These are phyloP conservation scores for Phytophthora vignae DNA, from an alignment of 352 stramenopile species.

Conservation along the genomic window DNA sequence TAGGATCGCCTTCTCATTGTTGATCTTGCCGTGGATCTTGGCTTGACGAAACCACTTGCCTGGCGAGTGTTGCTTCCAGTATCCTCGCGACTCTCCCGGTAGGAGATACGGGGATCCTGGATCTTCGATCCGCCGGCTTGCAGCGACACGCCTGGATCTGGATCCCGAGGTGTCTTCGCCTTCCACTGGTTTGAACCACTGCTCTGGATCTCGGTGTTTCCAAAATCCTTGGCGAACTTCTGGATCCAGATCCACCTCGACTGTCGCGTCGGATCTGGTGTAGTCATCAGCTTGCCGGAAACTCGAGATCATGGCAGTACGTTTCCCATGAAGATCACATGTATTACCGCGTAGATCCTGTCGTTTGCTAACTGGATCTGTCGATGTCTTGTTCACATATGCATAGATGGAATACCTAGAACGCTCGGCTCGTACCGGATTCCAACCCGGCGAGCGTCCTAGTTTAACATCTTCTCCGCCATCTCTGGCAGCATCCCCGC, in stretches of 20 bases:
- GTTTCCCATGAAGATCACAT: background rate
- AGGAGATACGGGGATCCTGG: background rate
- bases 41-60: background rate
- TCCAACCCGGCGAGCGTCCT: too few species aligned
- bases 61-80: conserved; percentile 5
- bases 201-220: too few species aligned
- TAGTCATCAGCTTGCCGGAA: background rate
- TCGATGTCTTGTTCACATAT: background rate
- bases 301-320: background rate
- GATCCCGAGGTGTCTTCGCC: background rate
- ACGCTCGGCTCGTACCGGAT: too few species aligned
- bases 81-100: background rate
- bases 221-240: conserved; percentile 15
- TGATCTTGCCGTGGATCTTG: background rate
- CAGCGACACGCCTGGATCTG: background rate
- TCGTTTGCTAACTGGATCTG: background rate
- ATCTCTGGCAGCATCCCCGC: too few species aligned
- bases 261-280: background rate
- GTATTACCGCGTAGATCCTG: background rate
- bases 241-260: background rate
- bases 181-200: background rate
- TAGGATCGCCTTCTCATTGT: background rate
- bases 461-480: too few species aligned
- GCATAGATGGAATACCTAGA: background rate
- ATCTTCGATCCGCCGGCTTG: background rate